Evolutionary conservation across 371 early-diverging fungal genomes (phyloP).

Genomic region (Syncephalastrum sp.): DNA sequence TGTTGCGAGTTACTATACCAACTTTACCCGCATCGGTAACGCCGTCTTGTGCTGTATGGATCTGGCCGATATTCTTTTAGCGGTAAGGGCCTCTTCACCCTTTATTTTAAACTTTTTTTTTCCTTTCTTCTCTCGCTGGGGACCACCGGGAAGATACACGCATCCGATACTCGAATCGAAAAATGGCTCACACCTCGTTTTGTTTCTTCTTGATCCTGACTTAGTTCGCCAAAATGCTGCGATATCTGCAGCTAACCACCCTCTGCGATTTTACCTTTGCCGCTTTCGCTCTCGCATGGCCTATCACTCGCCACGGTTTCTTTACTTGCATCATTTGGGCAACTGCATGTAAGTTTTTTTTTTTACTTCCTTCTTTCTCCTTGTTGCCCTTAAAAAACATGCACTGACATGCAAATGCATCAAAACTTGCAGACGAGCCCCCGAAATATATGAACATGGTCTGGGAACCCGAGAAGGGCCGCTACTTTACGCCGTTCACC

Average conservation of each 20-base stretch:
- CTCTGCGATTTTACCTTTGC: constrained; percentile 74
- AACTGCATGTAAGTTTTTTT: constrained; percentile 31
- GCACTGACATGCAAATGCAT: not conserved
- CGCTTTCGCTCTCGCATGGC: constrained; percentile 77
- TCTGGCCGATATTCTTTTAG: constrained; percentile 76
- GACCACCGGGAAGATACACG: too few relatives aligned
- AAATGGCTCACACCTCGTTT: too few relatives aligned
- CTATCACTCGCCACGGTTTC: constrained; percentile 71
- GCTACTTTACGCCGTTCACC: constrained; percentile 55
- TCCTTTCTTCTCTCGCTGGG: too few relatives aligned
- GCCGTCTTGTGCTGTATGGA: constrained; percentile 82
- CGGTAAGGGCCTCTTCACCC: constrained; percentile 35
- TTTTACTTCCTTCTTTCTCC: not conserved
- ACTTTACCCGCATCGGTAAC: constrained; percentile 81
- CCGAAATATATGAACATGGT: constrained; percentile 40
- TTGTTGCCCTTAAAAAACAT: not conserved
- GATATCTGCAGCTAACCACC: constrained; percentile 62
- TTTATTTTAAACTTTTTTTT: not conserved
- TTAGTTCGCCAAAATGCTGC: constrained; percentile 71
- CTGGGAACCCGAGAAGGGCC: constrained; percentile 70
- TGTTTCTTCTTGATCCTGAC: not conserved
- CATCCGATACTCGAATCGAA: too few relatives aligned
- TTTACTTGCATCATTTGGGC: constrained; percentile 60
- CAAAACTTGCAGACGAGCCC: constrained; percentile 39
- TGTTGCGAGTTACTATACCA: constrained; percentile 65